These are phyloP conservation scores for Punctularia strigosozonata DNA, from an alignment of 768 basidiomycete genomes.

Conservation along the genomic window DNA sequence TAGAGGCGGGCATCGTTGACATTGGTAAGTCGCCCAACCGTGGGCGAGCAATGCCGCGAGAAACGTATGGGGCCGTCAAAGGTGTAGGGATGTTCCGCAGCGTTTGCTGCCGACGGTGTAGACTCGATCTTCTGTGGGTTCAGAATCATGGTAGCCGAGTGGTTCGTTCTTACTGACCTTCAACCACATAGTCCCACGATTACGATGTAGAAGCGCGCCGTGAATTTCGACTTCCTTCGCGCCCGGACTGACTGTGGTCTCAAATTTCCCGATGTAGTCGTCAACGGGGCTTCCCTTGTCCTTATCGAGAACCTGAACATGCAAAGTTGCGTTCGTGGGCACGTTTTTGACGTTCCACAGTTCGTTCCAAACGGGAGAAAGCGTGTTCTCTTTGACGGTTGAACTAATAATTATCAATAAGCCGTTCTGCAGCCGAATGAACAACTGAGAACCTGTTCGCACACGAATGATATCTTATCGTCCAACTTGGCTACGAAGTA, in stretches of 20 bases:
- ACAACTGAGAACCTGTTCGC: not conserved
- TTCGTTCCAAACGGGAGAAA: constrained; percentile 68
- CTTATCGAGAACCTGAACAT: constrained; percentile 59
- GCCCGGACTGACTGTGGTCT: constrained; percentile 39
- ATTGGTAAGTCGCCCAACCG: constrained; percentile 52
- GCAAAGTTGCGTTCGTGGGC: constrained; percentile 44
- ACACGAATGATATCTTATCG: constrained; percentile 52
- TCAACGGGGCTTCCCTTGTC: constrained; percentile 46
- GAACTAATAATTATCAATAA: constrained; percentile 32
- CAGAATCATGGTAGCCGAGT: not conserved
- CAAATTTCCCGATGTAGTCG: constrained; percentile 55
- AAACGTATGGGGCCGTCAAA: constrained; percentile 69
- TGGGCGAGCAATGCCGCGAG: constrained; percentile 61
- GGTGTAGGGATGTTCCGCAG: constrained; percentile 37
- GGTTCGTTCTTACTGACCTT: constrained; percentile 30
- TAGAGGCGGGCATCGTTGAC: constrained; percentile 53
- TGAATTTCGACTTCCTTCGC: constrained; percentile 55
- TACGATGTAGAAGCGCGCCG: constrained; percentile 33
- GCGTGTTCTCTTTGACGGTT: constrained; percentile 43
- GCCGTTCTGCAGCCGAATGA: not conserved
- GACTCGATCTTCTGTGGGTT: constrained; percentile 37
- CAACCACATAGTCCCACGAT: constrained; percentile 56
- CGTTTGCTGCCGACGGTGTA: constrained; percentile 29
- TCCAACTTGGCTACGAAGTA: constrained; percentile 65
- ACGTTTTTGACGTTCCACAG: constrained; percentile 65